Conservation (phyloP, 2,329 filamentous ascomycete species). For the Diaporthe sp. region DNA sequence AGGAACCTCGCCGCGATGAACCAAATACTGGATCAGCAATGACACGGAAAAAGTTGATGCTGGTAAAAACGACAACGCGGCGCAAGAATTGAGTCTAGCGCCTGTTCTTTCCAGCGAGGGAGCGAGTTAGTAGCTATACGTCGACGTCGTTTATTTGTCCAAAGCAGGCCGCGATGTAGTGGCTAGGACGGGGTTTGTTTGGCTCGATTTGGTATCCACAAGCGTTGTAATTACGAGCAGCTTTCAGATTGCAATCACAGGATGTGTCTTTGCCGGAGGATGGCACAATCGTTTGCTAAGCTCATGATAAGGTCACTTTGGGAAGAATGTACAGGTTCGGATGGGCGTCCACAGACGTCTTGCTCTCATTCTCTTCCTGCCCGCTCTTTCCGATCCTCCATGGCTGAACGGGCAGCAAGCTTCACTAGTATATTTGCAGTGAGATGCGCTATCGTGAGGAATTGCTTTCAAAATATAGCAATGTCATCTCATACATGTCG, state of each 20-base stretch:
- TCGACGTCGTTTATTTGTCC: too few relatives aligned
- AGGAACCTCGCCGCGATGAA: background rate
- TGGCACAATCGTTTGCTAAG: background rate
- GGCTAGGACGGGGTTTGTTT: background rate
- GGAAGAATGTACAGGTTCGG: background rate
- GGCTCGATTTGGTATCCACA: background rate
- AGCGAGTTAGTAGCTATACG: background rate
- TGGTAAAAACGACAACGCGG: background rate
- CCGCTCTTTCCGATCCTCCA: background rate
- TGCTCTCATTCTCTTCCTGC: background rate
- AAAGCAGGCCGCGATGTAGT: background rate
- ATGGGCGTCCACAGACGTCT: background rate
- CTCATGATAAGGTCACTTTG: background rate
- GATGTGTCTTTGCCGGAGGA: background rate
- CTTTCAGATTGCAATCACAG: background rate
- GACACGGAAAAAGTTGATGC: background rate
- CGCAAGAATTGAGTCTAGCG: too few relatives aligned
- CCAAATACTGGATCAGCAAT: background rate
- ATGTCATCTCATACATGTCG: background rate
- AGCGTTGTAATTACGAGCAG: background rate
- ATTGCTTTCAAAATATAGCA: background rate
- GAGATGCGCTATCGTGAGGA: too few relatives aligned
- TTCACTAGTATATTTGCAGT: background rate
- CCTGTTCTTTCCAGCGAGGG: background rate
- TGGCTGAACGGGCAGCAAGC: too few relatives aligned